Evolutionary conservation across 2,329 filamentous ascomycete species (phyloP).

Genomic region (Phoma sp.): DNA sequence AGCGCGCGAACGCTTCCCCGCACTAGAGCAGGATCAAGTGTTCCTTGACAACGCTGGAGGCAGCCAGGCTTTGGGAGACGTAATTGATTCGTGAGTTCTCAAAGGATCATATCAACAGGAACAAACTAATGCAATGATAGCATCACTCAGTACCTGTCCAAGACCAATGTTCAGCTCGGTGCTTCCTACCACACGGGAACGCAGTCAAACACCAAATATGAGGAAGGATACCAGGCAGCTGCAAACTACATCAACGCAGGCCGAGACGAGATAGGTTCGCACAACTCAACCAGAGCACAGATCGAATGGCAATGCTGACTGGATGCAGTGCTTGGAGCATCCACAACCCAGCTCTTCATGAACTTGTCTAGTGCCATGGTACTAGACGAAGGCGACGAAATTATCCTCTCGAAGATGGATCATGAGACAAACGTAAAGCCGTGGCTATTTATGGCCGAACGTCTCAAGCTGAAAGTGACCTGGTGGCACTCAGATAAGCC

Average conservation of each 20-base stretch:
- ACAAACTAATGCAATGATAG: constrained; percentile 34
- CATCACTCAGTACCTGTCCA: constrained; percentile 69
- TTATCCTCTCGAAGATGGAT: constrained; percentile 74
- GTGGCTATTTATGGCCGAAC: constrained; percentile 72
- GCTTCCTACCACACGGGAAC: constrained; percentile 69
- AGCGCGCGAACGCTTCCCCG: constrained; percentile 70
- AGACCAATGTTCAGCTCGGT: constrained; percentile 77
- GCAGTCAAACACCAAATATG: constrained; percentile 65
- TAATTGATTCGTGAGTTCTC: constrained; percentile 66
- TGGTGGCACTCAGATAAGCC: constrained; percentile 66
- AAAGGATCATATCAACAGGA: too few relatives aligned
- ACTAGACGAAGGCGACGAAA: constrained; percentile 61
- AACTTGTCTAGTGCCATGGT: constrained; percentile 61
- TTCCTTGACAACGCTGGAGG: constrained; percentile 82
- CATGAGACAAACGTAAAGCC: constrained; percentile 80
- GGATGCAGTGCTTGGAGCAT: constrained; percentile 68
- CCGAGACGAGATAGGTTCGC: constrained; percentile 68
- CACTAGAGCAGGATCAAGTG: constrained; percentile 69
- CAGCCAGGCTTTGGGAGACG: constrained; percentile 70
- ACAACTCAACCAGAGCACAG: background rate
- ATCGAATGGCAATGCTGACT: background rate
- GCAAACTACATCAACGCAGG: constrained; percentile 74
- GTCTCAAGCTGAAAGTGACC: constrained; percentile 66
- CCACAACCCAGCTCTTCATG: constrained; percentile 77
- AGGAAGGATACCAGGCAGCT: constrained; percentile 66